Evolutionary conservation across 805 yeast genomes (phyloP), one percentile per base, ranked within the genome.

Genomic region (Sugiyamaella chiloensis): DNA sequence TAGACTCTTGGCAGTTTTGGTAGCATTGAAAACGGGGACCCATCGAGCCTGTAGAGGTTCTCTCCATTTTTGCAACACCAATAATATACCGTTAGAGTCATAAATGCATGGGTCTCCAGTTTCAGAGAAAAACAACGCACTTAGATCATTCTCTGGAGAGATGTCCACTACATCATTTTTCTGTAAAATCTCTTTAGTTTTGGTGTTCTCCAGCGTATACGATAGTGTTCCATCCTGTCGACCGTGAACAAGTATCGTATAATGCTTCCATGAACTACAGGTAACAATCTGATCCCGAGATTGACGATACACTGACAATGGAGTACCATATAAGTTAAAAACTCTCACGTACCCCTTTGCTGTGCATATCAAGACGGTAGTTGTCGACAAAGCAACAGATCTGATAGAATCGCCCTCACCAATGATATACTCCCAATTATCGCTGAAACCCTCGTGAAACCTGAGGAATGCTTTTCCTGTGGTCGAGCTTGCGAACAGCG

Each of bases 91-190:
- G 53, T 83, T 89, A 26, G 74, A 70, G n/a, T 95, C 96, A 47
- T 83, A 85, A 5, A 90, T 63, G 53, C 93, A 85, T 0, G 99
- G 99, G 63, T 91, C 97, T 17, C 96, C 96, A 58, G 78, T 83
- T 39, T 83, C 82, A 36, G 87, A 84, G 71, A 91, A 93, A 60
- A 93, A 89, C n/a, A 87, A 63, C 2, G 90, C 83, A 53, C 78
- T 79, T 54, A 85, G 64, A 53, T 36, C 19, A 54, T 64, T 51
- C 43, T 61, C 44, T 21, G 52, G 68, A 66, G 58, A 69, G 74
- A 60, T 53, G 27, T 62, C 72, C 31, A 62, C 51, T 4, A 46
- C 52, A 45, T 57, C 71, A 21, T 58, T 57, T 50, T 58, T 58
- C 50, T 68, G 72, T 35, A 54, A 56, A n/a, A 55, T 51, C 46